phyloP scores from a whole-genome alignment of 2,329 filamentous ascomycete species.

The Colletotrichum sp. region DNA sequence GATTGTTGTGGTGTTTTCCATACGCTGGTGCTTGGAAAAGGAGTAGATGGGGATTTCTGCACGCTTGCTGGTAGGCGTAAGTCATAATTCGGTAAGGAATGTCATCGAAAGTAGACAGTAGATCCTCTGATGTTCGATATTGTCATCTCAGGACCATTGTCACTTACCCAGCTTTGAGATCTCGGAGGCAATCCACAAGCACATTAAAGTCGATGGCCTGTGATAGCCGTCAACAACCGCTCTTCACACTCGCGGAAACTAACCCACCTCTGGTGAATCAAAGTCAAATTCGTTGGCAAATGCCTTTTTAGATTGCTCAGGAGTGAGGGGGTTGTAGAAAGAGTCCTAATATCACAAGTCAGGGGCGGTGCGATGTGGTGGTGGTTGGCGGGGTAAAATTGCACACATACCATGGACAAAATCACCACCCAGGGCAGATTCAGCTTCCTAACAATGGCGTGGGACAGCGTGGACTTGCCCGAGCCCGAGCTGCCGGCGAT shows the following conservation, averaged over 20 bases:
- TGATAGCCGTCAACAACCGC: not conserved
- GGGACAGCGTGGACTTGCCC: conserved; percentile 89
- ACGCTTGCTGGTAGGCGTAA: conserved; percentile 65
- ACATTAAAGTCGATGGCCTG: conserved; percentile 92
- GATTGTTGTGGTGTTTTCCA: conserved; percentile 81
- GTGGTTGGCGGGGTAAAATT: conserved; percentile 14
- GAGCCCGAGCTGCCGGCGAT: conserved; percentile 96
- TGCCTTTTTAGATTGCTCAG: conserved; percentile 79
- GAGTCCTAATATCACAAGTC: conserved; percentile 70
- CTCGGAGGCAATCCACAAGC: conserved; percentile 77
- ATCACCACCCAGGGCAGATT: conserved; percentile 98
- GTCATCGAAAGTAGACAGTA: not conserved
- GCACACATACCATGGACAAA: conserved; percentile 79
- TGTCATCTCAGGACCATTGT: not conserved
- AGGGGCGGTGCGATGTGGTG: not conserved
- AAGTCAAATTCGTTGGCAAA: conserved; percentile 96
- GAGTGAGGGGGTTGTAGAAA: conserved; percentile 89
- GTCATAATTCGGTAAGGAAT: not conserved
- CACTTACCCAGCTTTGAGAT: conserved; percentile 88
- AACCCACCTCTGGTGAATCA: conserved; percentile 75
- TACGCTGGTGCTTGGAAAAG: conserved; percentile 86
- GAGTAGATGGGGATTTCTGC: conserved; percentile 95
- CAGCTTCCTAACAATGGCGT: conserved; percentile 87
- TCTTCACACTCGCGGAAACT: not conserved
- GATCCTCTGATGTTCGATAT: not conserved